phyloP scores from a whole-genome alignment of 1,284 basidiomycete genomes.

The Melampsora americana region DNA sequence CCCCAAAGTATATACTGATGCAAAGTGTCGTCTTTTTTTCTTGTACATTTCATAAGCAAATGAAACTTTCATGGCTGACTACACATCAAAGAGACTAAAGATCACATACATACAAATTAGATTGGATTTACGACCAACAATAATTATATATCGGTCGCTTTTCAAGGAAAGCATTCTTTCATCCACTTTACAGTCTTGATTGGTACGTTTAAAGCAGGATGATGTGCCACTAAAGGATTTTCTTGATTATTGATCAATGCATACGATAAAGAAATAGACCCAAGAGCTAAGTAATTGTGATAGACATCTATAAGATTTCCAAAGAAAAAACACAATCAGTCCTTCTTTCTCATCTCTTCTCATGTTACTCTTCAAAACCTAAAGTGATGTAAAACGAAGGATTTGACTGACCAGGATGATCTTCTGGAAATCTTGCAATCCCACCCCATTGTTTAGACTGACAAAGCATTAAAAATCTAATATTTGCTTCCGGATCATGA shows the following conservation, averaged over 20 bases:
- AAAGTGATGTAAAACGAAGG: not conserved
- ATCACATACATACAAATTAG: too few species aligned
- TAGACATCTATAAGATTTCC: constrained; percentile 66
- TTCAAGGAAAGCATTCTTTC: constrained; percentile 14
- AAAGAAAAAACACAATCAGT: too few species aligned
- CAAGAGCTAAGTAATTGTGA: constrained; percentile 82
- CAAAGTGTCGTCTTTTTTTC: too few species aligned
- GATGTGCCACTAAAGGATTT: constrained; percentile 18
- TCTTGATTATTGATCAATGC: not conserved
- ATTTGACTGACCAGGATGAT: constrained; percentile 37
- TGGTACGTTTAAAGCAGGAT: constrained; percentile 28
- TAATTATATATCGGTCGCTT: too few species aligned
- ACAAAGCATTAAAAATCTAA: constrained; percentile 35
- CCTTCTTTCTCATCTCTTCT: too few species aligned
- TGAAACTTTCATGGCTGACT: too few species aligned
- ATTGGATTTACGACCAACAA: too few species aligned
- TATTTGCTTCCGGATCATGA: constrained; percentile 29
- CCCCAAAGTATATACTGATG: too few species aligned
- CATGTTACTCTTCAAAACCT: not conserved
- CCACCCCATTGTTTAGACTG: constrained; percentile 43
- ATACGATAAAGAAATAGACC: constrained; percentile 69
- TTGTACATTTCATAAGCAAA: too few species aligned
- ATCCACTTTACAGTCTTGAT: constrained; percentile 25
- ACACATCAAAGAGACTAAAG: too few species aligned
- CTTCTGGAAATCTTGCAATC: constrained; percentile 26